Evolutionary conservation across 805 yeast genomes (phyloP).

Genomic region (Debaryomyces castellii): DNA sequence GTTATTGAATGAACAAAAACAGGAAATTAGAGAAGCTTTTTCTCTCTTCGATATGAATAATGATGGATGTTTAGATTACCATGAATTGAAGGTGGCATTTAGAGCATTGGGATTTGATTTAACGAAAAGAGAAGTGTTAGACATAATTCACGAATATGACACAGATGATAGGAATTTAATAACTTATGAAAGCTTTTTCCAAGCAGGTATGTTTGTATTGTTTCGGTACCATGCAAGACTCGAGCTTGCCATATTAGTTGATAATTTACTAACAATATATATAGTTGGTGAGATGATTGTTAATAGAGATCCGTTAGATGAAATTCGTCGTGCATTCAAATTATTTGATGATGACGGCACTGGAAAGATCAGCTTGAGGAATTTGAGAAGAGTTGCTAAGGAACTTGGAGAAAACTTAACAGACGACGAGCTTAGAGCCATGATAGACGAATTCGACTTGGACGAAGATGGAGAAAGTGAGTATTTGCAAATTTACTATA

Average conservation of each 20-base stretch:
- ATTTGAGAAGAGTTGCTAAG: conserved; percentile 84
- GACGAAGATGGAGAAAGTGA: conserved; percentile 91
- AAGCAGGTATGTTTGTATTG: conserved; percentile 64
- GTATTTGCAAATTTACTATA: conserved; percentile 20
- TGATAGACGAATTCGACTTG: conserved; percentile 96
- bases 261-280: conserved; percentile 2
- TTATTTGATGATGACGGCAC: conserved; percentile 86
- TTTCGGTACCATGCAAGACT: no score
- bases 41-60: conserved; percentile 87
- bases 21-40: conserved; percentile 90
- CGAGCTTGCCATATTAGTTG: no score
- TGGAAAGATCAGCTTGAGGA: conserved; percentile 79
- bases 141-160: conserved; percentile 78
- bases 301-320: conserved; percentile 90
- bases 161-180: conserved; percentile 71
- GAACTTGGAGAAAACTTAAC: conserved; percentile 89
- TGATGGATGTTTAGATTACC: conserved; percentile 88
- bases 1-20: conserved; percentile 80
- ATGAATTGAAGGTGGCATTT: conserved; percentile 90
- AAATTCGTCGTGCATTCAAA: conserved; percentile 83
- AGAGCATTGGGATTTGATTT: conserved; percentile 90
- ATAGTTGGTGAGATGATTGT: conserved; percentile 77
- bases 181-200: conserved; percentile 77
- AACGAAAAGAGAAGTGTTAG: conserved; percentile 70
- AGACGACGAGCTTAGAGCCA: conserved; percentile 91